Percentiles rank a stretch among this genome's conserved stretches.
These are phyloP conservation scores for Metarhizium humberi DNA, from an alignment of 2,329 filamentous ascomycete species.

Conservation along the genomic window DNA sequence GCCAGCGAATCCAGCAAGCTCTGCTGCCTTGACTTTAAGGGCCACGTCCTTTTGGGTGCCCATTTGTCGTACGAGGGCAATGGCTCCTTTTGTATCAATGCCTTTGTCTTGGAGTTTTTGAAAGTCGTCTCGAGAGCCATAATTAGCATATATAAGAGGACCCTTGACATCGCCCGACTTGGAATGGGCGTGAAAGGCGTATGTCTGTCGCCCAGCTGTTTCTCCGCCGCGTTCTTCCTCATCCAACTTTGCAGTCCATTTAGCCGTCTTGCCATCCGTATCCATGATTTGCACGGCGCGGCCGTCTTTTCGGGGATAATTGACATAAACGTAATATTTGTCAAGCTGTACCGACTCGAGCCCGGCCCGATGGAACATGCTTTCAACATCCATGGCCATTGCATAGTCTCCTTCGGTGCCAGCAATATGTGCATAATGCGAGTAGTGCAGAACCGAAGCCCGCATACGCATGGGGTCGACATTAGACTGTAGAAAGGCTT, in stretches of 20 bases:
- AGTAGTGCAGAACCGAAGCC: constrained; percentile 67
- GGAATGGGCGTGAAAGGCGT: constrained; percentile 81
- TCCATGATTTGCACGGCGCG: constrained; percentile 74
- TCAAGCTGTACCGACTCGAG: constrained; percentile 71
- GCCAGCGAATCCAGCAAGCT: constrained; percentile 75
- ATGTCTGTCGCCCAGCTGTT: constrained; percentile 56
- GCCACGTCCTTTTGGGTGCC: constrained; percentile 64
- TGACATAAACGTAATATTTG: constrained; percentile 81
- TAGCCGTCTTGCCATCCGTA: constrained; percentile 47
- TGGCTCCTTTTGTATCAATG: constrained; percentile 66
- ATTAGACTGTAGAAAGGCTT: constrained; percentile 62
- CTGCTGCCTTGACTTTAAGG: constrained; percentile 83
- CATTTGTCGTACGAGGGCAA: constrained; percentile 75
- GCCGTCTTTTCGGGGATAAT: constrained; percentile 74
- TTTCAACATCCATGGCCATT: constrained; percentile 74
- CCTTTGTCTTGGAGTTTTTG: constrained; percentile 59
- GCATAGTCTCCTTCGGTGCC: constrained; percentile 91
- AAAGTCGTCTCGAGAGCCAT: constrained; percentile 80
- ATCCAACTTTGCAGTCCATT: constrained; percentile 76
- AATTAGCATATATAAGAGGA: constrained; percentile 85
- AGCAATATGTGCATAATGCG: constrained; percentile 79
- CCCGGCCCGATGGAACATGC: constrained; percentile 60
- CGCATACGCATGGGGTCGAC: constrained; percentile 62
- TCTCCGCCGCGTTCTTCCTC: constrained; percentile 62
- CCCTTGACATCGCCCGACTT: constrained; percentile 79